Conservation (phyloP, 2,329 filamentous ascomycete species). For the Aspergillus brunneoviolaceus region DNA sequence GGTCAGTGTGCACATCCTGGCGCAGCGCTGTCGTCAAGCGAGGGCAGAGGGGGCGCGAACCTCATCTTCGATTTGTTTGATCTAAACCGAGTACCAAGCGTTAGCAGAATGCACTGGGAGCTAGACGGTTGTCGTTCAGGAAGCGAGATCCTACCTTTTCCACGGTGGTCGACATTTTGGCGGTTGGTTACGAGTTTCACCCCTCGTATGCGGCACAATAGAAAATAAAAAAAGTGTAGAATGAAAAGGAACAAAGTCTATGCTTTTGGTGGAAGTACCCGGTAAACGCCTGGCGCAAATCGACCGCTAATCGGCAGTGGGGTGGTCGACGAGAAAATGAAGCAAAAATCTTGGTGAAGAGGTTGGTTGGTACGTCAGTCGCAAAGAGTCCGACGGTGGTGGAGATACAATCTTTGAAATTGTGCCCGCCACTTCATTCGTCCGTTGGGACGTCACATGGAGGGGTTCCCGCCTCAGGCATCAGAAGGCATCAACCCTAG, state of each 20-base stretch:
- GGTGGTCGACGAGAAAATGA: constrained; percentile 13
- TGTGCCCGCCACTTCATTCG: constrained; percentile 36
- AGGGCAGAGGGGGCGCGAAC: constrained; percentile 52
- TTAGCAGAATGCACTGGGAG: constrained; percentile 27
- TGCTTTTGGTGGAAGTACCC: not conserved
- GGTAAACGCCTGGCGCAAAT: not conserved
- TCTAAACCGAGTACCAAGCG: constrained; percentile 54
- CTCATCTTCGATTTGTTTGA: constrained; percentile 96
- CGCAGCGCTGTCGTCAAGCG: not conserved
- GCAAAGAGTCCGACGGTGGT: constrained; percentile 6
- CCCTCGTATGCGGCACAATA: constrained; percentile 18
- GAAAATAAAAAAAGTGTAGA: constrained; percentile 12
- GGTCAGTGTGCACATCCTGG: constrained; percentile 14
- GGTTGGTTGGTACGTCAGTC: constrained; percentile 11
- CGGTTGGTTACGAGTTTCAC: constrained; percentile 25
- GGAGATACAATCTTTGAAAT: constrained; percentile 25
- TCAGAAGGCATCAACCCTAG: constrained; percentile 14
- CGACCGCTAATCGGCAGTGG: constrained; percentile 8
- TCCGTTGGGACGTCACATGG: constrained; percentile 24
- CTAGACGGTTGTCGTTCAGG: no score
- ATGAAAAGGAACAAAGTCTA: not conserved
- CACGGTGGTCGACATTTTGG: constrained; percentile 91
- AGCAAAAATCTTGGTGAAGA: not conserved
- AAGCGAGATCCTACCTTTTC: constrained; percentile 69
- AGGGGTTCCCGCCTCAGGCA: constrained; percentile 23